Evolutionary conservation across 106 monocot species (phyloP).

Genomic region (Hemerocallis citrina): DNA sequence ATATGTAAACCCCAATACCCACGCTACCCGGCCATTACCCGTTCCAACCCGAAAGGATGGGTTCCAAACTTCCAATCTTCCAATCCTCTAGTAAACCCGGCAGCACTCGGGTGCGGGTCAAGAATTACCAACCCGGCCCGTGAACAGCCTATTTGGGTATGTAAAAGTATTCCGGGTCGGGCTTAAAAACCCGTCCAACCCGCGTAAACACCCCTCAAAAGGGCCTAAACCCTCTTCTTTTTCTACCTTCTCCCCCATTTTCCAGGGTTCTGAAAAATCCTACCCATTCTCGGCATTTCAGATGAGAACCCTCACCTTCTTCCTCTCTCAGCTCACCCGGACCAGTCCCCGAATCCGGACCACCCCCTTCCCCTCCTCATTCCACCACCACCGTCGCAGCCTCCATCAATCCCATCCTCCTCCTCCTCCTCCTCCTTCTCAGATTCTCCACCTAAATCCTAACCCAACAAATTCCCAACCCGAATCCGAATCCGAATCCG

Average conservation of each 20-base stretch:
- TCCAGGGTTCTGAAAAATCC: background rate
- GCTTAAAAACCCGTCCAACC: too few species aligned
- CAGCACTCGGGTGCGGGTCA: too few species aligned
- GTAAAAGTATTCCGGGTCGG: too few species aligned
- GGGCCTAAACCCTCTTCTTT: too few species aligned
- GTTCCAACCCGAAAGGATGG: too few species aligned
- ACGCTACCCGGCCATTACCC: too few species aligned
- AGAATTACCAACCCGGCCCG: too few species aligned
- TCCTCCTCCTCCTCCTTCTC: background rate
- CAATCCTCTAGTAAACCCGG: too few species aligned
- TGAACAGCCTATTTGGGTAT: too few species aligned
- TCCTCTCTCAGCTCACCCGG: background rate
- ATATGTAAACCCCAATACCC: too few species aligned
- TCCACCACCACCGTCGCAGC: conserved; percentile 13
- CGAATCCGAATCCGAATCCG: background rate
- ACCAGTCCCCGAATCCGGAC: background rate
- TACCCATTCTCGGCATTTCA: background rate
- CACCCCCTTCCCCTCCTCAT: conserved; percentile 6
- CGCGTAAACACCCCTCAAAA: too few species aligned
- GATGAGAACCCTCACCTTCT: conserved; percentile 34
- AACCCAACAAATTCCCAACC: background rate
- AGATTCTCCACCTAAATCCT: conserved; percentile 11
- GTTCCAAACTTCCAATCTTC: too few species aligned
- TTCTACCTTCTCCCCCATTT: background rate
- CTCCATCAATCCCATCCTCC: conserved; percentile 8